These are phyloP conservation scores for Entonaema liquescens DNA, from an alignment of 495 filamentous ascomycete genomes.

Conservation along the genomic window DNA sequence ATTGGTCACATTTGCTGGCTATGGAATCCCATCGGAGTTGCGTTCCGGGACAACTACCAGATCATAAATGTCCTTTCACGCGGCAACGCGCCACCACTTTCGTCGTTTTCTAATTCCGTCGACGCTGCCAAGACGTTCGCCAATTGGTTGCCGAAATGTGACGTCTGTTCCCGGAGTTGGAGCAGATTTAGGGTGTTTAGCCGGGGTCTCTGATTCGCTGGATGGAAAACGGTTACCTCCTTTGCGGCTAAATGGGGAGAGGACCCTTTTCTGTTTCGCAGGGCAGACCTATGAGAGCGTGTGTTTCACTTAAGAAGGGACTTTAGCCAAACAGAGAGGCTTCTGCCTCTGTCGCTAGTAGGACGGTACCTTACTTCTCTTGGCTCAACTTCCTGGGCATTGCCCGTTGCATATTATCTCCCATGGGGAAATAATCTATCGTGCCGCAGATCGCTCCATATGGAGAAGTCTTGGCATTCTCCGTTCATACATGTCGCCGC, in stretches of 20 bases:
- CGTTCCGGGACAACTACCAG: constrained; percentile 29
- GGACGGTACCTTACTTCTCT: constrained; percentile 38
- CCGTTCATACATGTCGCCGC: constrained; percentile 32
- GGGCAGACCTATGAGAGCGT: constrained; percentile 36
- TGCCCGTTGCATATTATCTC: constrained; percentile 36
- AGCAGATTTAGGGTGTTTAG: constrained; percentile 31
- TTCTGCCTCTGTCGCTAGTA: constrained; percentile 24
- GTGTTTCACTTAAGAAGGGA: constrained; percentile 41
- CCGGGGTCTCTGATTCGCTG: constrained; percentile 30
- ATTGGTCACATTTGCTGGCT: constrained; percentile 6
- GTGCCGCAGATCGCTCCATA: constrained; percentile 30
- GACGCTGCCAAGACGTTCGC: constrained; percentile 27
- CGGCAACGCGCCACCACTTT: constrained; percentile 15
- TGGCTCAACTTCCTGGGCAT: constrained; percentile 23
- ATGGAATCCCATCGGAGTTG: constrained; percentile 30
- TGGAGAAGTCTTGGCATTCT: constrained; percentile 43
- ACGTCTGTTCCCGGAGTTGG: constrained; percentile 37
- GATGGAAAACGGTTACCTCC: constrained; percentile 25
- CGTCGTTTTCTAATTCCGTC: constrained; percentile 24
- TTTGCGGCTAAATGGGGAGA: constrained; percentile 39
- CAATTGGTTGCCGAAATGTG: constrained; percentile 35
- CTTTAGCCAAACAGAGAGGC: constrained; percentile 40
- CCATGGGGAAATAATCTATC: constrained; percentile 43
- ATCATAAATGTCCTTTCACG: constrained; percentile 25
- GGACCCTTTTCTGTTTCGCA: constrained; percentile 33